Conservation (phyloP, 2,329 filamentous ascomycete genomes). For the Stemphylium vesicarium region DNA sequence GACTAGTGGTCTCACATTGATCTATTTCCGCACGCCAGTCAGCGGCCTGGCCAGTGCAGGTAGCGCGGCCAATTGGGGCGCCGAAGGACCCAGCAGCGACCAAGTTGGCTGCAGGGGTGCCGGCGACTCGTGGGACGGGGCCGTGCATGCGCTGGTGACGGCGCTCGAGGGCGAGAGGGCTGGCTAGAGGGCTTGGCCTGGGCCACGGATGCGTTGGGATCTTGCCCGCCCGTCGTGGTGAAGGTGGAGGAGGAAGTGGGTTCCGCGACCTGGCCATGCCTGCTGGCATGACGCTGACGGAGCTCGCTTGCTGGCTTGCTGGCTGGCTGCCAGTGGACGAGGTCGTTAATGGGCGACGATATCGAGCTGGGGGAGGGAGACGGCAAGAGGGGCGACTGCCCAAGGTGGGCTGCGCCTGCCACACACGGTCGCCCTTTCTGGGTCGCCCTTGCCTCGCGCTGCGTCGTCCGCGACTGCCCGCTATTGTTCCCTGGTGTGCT, state of each 20-base stretch:
- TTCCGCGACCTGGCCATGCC: not conserved
- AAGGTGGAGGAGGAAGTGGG: not conserved
- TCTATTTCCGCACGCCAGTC: slow-evolving; percentile 43
- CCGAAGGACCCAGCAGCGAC: slow-evolving; percentile 17
- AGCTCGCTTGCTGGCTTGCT: no score
- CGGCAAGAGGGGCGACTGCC: not conserved
- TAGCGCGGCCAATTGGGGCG: slow-evolving; percentile 31
- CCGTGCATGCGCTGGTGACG: slow-evolving; percentile 20
- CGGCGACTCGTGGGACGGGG: slow-evolving; percentile 30
- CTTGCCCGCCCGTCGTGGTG: not conserved
- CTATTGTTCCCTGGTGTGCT: no score
- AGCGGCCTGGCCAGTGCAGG: slow-evolving; percentile 32
- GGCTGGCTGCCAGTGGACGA: no score
- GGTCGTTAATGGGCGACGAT: no score
- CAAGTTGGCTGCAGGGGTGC: slow-evolving; percentile 13
- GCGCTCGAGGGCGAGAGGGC: slow-evolving; percentile 9
- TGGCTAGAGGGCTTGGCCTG: slow-evolving; percentile 13
- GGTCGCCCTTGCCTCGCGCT: no score
- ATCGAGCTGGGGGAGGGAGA: not conserved
- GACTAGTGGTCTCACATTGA: slow-evolving; percentile 46
- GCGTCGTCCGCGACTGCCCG: no score
- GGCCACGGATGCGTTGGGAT: not conserved
- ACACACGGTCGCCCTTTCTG: no score
- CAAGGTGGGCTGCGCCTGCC: no score
- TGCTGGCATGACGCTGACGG: not conserved